Percentiles rank a stretch among this genome's conserved stretches.
Conservation (phyloP, 306 rosid genomes). For the Alnus rubra region DNA sequence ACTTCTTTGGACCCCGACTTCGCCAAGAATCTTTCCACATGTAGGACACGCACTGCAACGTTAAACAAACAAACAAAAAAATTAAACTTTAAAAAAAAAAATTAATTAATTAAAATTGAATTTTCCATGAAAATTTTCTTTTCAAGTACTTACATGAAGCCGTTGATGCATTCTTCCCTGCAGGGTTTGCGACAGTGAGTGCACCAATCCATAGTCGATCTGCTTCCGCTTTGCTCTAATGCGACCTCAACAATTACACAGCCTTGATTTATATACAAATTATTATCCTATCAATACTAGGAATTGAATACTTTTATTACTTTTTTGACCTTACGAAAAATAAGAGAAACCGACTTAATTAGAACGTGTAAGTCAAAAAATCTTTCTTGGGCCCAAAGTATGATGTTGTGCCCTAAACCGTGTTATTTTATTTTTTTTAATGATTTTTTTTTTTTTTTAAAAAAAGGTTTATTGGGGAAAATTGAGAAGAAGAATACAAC, state of each 20-base stretch:
- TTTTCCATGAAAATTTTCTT: no score
- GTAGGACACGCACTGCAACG: background rate
- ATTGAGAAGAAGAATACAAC: background rate
- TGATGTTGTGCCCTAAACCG: no score
- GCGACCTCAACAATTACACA: background rate
- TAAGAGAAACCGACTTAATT: no score
- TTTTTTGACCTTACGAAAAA: no score
- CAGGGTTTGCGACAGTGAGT: background rate
- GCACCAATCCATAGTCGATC: background rate
- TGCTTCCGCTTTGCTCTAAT: background rate
- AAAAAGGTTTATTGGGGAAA: background rate
- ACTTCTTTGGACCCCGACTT: background rate
- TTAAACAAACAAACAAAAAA: background rate
- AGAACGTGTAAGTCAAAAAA: no score
- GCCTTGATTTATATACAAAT: background rate
- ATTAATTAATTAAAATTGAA: no score
- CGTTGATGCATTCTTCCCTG: background rate
- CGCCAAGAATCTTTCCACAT: slow-evolving; percentile 4
- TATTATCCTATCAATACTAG: no score
- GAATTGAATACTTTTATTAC: no score
- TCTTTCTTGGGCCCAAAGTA: no score
- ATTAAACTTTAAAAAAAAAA: background rate
- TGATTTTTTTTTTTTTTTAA: background rate
- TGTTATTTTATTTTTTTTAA: background rate
- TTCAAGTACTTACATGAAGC: background rate